These are phyloP conservation scores for Leptomonas pyrrhocoris DNA, from an alignment of 208 protist genomes.

Conservation along the genomic window DNA sequence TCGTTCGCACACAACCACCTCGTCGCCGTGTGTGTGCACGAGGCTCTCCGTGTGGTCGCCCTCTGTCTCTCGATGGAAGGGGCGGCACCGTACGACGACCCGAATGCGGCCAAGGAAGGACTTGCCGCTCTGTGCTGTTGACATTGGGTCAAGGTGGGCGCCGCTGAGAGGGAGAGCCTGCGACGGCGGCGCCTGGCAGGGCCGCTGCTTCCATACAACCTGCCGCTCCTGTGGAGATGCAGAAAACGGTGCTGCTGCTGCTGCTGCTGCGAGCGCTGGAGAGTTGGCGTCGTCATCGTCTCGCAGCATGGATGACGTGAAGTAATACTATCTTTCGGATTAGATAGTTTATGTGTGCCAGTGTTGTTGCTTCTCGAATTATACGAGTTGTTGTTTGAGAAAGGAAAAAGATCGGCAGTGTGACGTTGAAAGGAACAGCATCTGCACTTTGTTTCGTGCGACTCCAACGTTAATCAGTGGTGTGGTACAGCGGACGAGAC, in stretches of 20 bases:
- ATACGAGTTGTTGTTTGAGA: too few relatives aligned
- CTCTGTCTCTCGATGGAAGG: conserved; percentile 39
- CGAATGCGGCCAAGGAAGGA: conserved; percentile 38
- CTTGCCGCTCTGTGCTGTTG: not conserved
- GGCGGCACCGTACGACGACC: conserved; percentile 78
- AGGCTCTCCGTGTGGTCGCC: conserved; percentile 41
- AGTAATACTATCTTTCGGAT: not conserved
- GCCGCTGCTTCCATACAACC: conserved; percentile 14
- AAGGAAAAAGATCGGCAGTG: too few relatives aligned
- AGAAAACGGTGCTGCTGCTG: not conserved
- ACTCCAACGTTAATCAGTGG: too few relatives aligned
- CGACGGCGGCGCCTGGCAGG: too few relatives aligned
- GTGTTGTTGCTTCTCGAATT: too few relatives aligned
- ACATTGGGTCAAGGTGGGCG: conserved; percentile 4
- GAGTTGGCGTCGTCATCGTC: not conserved
- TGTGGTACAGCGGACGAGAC: too few relatives aligned
- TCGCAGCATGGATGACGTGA: conserved; percentile 8
- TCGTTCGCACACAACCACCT: conserved; percentile 30
- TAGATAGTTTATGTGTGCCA: not conserved
- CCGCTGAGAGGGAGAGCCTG: not conserved
- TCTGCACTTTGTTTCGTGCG: too few relatives aligned
- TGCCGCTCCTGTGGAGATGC: not conserved
- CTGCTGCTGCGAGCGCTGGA: not conserved
- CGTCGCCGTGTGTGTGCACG: conserved; percentile 46
- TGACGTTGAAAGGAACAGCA: too few relatives aligned